These are phyloP conservation scores for Phytophthora colocasiae DNA, from an alignment of 352 stramenopile species.

Conservation along the genomic window DNA sequence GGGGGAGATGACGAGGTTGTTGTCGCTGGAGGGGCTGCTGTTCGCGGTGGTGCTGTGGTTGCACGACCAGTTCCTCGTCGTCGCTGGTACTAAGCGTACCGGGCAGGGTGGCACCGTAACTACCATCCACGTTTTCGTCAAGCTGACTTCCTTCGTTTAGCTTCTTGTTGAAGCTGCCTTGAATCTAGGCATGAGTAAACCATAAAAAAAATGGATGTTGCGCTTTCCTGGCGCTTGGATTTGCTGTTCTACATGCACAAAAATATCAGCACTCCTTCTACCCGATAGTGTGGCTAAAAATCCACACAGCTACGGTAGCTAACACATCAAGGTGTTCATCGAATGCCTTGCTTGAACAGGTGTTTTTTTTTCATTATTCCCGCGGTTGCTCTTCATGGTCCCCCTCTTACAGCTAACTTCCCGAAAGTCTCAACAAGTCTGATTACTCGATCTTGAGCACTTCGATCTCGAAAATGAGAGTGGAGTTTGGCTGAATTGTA, in stretches of 20 bases:
- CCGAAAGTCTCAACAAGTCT: slow-evolving; percentile 1
- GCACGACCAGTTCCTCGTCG: slow-evolving; percentile 19
- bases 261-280: neutral
- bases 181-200: slow-evolving; percentile 15
- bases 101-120: neutral
- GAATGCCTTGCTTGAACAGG: neutral
- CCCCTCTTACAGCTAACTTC: neutral
- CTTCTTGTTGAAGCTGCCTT: slow-evolving; percentile 4
- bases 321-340: too few species aligned
- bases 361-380: neutral
- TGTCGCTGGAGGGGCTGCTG: slow-evolving; percentile 22
- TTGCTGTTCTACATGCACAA: neutral
- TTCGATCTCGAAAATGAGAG: slow-evolving; percentile 94
- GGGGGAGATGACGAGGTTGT: slow-evolving; percentile 28
- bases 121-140: neutral
- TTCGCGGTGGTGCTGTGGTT: slow-evolving; percentile 34
- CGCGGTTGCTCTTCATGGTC: neutral
- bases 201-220: slow-evolving; percentile 14
- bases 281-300: too few species aligned
- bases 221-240: slow-evolving; percentile 5
- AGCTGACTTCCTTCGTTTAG: slow-evolving; percentile 1
- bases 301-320: too few species aligned
- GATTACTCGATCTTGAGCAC: slow-evolving; percentile 81
- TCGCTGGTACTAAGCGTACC: slow-evolving; percentile 14
- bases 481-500: slow-evolving; percentile 94